Conservation (phyloP, 352 stramenopile species). For the Pythium utonaiense region DNA sequence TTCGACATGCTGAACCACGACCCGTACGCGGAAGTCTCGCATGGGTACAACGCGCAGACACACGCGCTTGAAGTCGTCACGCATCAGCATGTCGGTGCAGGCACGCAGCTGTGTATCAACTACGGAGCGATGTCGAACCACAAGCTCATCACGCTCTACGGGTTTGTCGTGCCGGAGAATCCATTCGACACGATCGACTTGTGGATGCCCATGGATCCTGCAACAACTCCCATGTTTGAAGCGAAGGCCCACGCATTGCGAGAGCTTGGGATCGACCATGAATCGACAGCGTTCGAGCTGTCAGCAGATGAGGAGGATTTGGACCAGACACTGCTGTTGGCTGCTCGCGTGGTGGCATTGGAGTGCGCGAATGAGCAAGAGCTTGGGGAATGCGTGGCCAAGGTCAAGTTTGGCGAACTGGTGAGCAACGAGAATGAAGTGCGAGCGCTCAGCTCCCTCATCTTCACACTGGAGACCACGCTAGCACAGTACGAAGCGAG, state of each 20-base stretch:
- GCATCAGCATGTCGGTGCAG: constrained; percentile 69
- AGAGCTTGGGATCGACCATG: constrained; percentile 56
- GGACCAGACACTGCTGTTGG: constrained; percentile 65
- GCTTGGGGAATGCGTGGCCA: constrained; percentile 32
- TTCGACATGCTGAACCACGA: constrained; percentile 89
- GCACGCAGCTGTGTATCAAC: constrained; percentile 75
- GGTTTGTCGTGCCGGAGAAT: constrained; percentile 70
- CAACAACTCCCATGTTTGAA: constrained; percentile 36
- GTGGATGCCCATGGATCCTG: constrained; percentile 64
- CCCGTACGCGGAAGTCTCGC: constrained; percentile 65
- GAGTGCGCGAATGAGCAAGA: constrained; percentile 41
- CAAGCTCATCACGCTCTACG: constrained; percentile 76
- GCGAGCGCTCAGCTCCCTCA: constrained; percentile 43
- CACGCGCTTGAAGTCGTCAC: constrained; percentile 62
- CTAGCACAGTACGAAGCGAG: constrained; percentile 42
- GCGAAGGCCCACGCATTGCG: constrained; percentile 44
- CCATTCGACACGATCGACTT: constrained; percentile 70
- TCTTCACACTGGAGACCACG: constrained; percentile 62
- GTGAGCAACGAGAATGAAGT: constrained; percentile 53
- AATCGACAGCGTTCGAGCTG: constrained; percentile 61
- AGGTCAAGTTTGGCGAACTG: constrained; percentile 53
- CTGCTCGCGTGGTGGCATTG: constrained; percentile 62
- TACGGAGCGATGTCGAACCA: constrained; percentile 82
- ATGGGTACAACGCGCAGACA: constrained; percentile 53
- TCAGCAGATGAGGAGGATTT: constrained; percentile 37